Percentiles rank a stretch among this genome's conserved stretches.
These are phyloP conservation scores for Macrocybe sp. DNA, from an alignment of 1,284 basidiomycete genomes.

Conservation along the genomic window DNA sequence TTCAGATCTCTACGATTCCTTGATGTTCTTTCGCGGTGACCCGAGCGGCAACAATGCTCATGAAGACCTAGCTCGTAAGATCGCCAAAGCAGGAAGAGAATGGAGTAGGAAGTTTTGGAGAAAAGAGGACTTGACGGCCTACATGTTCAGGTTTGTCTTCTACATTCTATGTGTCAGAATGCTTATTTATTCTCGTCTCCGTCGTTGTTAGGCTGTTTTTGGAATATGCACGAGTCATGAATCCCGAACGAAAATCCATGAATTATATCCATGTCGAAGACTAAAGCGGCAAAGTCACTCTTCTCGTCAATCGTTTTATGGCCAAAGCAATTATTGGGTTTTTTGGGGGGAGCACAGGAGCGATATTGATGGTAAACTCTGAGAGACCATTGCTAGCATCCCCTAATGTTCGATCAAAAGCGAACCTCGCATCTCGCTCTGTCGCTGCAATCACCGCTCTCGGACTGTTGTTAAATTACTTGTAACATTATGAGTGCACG, in stretches of 20 bases:
- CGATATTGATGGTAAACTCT: too few relatives aligned
- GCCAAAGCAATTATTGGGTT: conserved; percentile 4
- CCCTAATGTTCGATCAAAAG: too few relatives aligned
- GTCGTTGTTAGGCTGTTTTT: conserved; percentile 13
- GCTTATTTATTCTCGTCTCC: conserved; percentile 1
- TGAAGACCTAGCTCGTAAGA: conserved; percentile 46
- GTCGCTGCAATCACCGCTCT: too few relatives aligned
- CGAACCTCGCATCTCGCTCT: too few relatives aligned
- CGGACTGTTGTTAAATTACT: too few relatives aligned
- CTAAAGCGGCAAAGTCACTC: background rate
- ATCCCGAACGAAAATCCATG: conserved; percentile 41
- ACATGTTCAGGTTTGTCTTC: conserved; percentile 45
- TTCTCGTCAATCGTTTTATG: background rate
- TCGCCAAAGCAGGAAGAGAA: conserved; percentile 45
- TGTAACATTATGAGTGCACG: too few relatives aligned
- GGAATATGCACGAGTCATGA: conserved; percentile 40
- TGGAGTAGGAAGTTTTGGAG: conserved; percentile 60
- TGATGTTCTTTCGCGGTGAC: conserved; percentile 52
- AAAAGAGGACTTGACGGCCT: conserved; percentile 57
- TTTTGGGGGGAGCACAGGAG: too few relatives aligned
- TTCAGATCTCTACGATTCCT: conserved; percentile 46
- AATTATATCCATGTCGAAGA: conserved; percentile 14
- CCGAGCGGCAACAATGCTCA: conserved; percentile 36
- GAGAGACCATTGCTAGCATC: too few relatives aligned
- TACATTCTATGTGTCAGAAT: background rate